These are phyloP conservation scores for Fusarium brachygibbosum DNA, from an alignment of 2,329 filamentous ascomycete species.

Conservation along the genomic window DNA sequence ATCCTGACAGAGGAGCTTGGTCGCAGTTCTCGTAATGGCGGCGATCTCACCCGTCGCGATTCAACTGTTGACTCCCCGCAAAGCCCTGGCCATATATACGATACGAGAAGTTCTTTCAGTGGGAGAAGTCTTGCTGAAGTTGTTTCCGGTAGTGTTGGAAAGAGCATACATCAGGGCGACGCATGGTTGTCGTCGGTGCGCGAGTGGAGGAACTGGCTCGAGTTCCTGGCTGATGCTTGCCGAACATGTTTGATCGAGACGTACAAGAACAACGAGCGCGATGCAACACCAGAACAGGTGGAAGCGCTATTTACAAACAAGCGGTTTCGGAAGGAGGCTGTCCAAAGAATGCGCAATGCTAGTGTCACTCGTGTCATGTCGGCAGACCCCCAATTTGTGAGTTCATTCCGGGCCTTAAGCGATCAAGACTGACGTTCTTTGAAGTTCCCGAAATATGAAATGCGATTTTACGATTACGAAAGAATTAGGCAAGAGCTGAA, in stretches of 20 bases:
- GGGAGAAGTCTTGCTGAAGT: conserved; percentile 54
- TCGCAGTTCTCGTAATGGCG: conserved; percentile 40
- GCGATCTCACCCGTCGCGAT: conserved; percentile 49
- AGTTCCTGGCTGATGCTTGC: conserved; percentile 58
- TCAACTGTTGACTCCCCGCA: conserved; percentile 52
- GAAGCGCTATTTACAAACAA: conserved; percentile 60
- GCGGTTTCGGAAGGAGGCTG: conserved; percentile 58
- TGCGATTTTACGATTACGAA: conserved; percentile 63
- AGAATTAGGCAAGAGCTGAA: conserved; percentile 58
- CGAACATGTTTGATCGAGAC: conserved; percentile 59
- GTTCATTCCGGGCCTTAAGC: conserved; percentile 15
- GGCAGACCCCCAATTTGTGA: conserved; percentile 60
- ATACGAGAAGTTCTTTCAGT: conserved; percentile 57
- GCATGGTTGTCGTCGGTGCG: conserved; percentile 57
- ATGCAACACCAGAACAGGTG: conserved; percentile 59
- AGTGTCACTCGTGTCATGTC: conserved; percentile 60
- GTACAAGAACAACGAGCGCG: conserved; percentile 61
- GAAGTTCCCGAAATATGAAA: conserved; percentile 61
- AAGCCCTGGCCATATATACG: conserved; percentile 50
- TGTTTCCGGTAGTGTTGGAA: conserved; percentile 46
- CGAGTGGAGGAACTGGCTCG: conserved; percentile 61
- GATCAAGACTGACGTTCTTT: conserved; percentile 13
- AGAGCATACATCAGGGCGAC: conserved; percentile 49
- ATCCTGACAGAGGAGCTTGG: conserved; percentile 59
- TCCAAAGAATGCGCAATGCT: conserved; percentile 62